A percentile compares a stretch with the other conserved stretches of the same genome.
Evolutionary conservation across 306 rosid genomes (phyloP).

Genomic region (Medicago ruthenica): DNA sequence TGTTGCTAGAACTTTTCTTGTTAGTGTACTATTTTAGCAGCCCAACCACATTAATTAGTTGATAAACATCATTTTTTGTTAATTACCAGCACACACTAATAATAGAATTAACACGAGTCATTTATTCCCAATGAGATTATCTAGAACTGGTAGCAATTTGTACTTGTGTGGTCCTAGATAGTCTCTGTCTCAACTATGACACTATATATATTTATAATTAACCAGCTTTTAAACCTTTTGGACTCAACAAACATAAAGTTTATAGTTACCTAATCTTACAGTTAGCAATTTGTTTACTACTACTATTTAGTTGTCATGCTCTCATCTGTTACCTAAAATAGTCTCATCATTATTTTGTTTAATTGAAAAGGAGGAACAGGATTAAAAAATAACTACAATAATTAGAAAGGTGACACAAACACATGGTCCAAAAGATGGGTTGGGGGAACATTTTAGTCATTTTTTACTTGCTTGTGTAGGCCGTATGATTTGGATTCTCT

Average conservation of each 20-base stretch:
- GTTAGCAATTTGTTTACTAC: slow-evolving; percentile 36
- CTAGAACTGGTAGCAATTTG: slow-evolving; percentile 27
- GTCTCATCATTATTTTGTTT: slow-evolving; percentile 28
- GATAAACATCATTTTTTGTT: too few species aligned
- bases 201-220: neutral
- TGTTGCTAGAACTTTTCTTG: too few species aligned
- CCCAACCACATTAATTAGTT: too few species aligned
- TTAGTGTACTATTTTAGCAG: too few species aligned
- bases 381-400: slow-evolving; percentile 6
- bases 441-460: slow-evolving; percentile 32
- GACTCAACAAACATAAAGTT: slow-evolving; percentile 45
- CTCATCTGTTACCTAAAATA: slow-evolving; percentile 48
- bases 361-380: slow-evolving; percentile 22
- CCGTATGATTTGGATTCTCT: slow-evolving; percentile 72
- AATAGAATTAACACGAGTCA: slow-evolving; percentile 30
- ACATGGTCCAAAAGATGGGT: slow-evolving; percentile 56
- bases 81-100: neutral
- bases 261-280: slow-evolving; percentile 31
- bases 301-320: slow-evolving; percentile 43
- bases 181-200: slow-evolving; percentile 35
- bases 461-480: slow-evolving; percentile 59
- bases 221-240: slow-evolving; percentile 27
- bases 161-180: neutral
- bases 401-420: slow-evolving; percentile 49
- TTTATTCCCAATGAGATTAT: slow-evolving; percentile 36